phyloP scores from a whole-genome alignment of 106 monocot genomes.

The Dactylorhiza incarnata region DNA sequence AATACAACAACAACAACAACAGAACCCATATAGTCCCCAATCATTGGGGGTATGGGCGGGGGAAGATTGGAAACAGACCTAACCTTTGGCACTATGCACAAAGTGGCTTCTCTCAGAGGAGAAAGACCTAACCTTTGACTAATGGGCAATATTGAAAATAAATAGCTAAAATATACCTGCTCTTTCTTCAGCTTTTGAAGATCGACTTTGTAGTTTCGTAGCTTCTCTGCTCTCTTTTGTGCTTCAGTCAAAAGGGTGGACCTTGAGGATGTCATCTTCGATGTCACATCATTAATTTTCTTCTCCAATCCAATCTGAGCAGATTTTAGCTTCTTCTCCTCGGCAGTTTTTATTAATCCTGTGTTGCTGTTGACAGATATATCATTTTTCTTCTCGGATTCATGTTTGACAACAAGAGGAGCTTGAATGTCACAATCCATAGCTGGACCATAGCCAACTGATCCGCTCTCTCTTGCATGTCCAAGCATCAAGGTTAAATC shows the following conservation, averaged over 20 bases:
- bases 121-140: no score
- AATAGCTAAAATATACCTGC: conserved; percentile 33
- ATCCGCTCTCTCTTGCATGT: conserved; percentile 39
- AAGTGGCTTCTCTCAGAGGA: no score
- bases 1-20: no score
- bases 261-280: conserved; percentile 27
- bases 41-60: no score
- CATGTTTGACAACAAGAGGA: conserved; percentile 26
- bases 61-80: no score
- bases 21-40: no score
- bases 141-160: background rate
- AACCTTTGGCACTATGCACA: no score
- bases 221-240: conserved; percentile 85
- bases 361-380: conserved; percentile 14
- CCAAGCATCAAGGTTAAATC: conserved; percentile 76
- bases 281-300: conserved; percentile 43
- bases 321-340: conserved; percentile 42
- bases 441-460: conserved; percentile 60
- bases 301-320: conserved; percentile 35
- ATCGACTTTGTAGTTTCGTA: conserved; percentile 83
- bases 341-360: conserved; percentile 25
- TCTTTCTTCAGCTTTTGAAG: conserved; percentile 88
- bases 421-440: conserved; percentile 53
- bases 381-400: conserved; percentile 16
- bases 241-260: conserved; percentile 63